Conservation (phyloP, 2,329 filamentous ascomycete species). For the Karstenula rhodostoma region DNA sequence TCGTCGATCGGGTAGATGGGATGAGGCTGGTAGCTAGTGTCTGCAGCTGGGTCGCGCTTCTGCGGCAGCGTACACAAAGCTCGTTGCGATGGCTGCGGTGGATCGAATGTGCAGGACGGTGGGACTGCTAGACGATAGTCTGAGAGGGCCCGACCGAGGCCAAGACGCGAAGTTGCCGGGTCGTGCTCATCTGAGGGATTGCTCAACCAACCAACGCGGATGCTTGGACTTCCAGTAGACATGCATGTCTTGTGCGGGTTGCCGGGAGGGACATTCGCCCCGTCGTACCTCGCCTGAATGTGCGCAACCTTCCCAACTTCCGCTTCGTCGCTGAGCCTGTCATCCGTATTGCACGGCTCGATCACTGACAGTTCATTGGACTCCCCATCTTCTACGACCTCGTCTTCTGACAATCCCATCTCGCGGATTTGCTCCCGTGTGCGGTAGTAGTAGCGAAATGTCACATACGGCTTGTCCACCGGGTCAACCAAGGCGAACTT, state of each 20-base stretch:
- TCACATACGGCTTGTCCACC: conserved; percentile 57
- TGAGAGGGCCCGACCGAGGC: conserved; percentile 13
- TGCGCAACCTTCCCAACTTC: not conserved
- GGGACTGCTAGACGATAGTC: conserved; percentile 36
- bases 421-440: conserved; percentile 38
- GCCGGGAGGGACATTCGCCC: conserved; percentile 3
- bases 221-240: conserved; percentile 22
- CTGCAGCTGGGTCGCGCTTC: conserved; percentile 23
- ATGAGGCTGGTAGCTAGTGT: conserved; percentile 32
- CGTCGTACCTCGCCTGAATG: not conserved
- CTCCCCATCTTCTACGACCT: conserved; percentile 23
- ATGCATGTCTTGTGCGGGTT: conserved; percentile 21
- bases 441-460: conserved; percentile 53
- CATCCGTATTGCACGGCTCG: conserved; percentile 28
- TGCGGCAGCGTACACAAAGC: conserved; percentile 28
- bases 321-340: not conserved
- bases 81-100: conserved; percentile 19
- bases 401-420: conserved; percentile 31
- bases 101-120: conserved; percentile 30
- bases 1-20: conserved; percentile 36
- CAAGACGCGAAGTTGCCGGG: conserved; percentile 13
- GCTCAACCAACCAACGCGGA: conserved; percentile 4
- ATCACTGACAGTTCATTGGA: conserved; percentile 36
- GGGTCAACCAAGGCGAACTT: conserved; percentile 60
- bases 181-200: conserved; percentile 1